Evolutionary conservation across 805 yeast species (phyloP).

Genomic region (Candida corydali): DNA sequence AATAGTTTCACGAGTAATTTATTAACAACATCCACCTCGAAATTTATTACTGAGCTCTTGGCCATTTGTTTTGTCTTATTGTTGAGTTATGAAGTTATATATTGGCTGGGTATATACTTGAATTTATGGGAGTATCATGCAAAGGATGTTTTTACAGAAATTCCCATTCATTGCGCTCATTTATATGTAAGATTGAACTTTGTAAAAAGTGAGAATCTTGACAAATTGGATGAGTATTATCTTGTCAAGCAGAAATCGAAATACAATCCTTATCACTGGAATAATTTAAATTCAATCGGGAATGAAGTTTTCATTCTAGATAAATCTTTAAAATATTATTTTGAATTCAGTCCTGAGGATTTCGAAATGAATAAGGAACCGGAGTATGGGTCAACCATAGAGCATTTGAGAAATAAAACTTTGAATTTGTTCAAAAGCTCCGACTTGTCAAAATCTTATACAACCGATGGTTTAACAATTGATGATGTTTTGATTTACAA

Average conservation of each 20-base stretch:
- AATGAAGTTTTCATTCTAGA: conserved; percentile 16
- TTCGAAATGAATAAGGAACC: conserved; percentile 56
- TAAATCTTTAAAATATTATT: conserved; percentile 50
- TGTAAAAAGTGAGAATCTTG: conserved; percentile 13
- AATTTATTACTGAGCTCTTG: conserved; percentile 25
- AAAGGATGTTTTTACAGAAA: conserved; percentile 61
- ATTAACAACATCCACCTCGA: conserved; percentile 22
- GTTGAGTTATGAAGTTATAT: conserved; percentile 36
- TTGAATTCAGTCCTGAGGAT: conserved; percentile 82
- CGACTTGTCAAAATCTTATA: conserved; percentile 18
- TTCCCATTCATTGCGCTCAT: conserved; percentile 79
- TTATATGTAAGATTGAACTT: conserved; percentile 53
- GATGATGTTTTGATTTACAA: conserved; percentile 27
- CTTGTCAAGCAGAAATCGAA: conserved; percentile 20
- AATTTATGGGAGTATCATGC: conserved; percentile 48
- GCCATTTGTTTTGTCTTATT: conserved; percentile 19
- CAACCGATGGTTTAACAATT: conserved; percentile 8
- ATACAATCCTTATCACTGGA: conserved; percentile 22
- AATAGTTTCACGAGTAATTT: conserved; percentile 21
- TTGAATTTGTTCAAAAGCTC: conserved; percentile 50
- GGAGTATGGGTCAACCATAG: conserved; percentile 66
- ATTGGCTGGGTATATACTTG: conserved; percentile 40
- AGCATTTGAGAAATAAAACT: conserved; percentile 54
- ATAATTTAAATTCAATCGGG: conserved; percentile 14
- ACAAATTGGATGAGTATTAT: conserved; percentile 25